Evolutionary conservation across 768 basidiomycete genomes (phyloP), one percentile per base, ranked within the genome.

Genomic region (Lepiota venenata): DNA sequence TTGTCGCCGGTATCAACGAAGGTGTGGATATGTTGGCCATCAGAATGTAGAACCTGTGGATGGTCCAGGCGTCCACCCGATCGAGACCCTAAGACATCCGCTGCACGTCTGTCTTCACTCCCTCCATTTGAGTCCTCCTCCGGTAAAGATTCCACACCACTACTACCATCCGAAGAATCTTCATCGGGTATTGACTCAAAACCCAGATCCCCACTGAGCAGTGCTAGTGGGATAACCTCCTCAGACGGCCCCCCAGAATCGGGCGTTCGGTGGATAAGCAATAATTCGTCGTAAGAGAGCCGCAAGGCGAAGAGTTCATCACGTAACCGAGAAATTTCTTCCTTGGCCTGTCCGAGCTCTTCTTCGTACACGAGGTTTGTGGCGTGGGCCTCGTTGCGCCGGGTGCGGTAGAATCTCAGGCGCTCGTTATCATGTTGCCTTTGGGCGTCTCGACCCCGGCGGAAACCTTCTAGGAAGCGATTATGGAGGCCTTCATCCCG

Each of bases 251-350:
- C 18, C 12, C 32, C 32, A 32, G 32, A 32, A 32, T 32, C 32
- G 32, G 32, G 32, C 4, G 32, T 32, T 32, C 32, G 32, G 9
- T 32, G 32, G 32, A 21, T 40, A 41, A 37, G 35, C 6, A 29
- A 37, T 12, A 63, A 14, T 12, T 62, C 61, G 16, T 63, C 61
- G 39, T 61, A 63, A 0, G 62, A 59, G n/a, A 62, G 44, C 46
- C 61, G 61, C 21, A 69, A 50, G 7, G 63, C 63, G 7, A 62
- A 25, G 4, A 68, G 51, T 7, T 63, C 55, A 39, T 70, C 61
- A 39, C 61, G 50, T 16, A 66, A 45, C 16, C 52, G 49, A 14
- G 18, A 5, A 5, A 70, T 47, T 39, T 67, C 63, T 32, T 59
- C 44, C 12, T 58, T 42, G 11, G 61, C 50, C 12, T 54, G 35